phyloP scores from a whole-genome alignment of 345 rosid species.

The Brassica cretica region DNA sequence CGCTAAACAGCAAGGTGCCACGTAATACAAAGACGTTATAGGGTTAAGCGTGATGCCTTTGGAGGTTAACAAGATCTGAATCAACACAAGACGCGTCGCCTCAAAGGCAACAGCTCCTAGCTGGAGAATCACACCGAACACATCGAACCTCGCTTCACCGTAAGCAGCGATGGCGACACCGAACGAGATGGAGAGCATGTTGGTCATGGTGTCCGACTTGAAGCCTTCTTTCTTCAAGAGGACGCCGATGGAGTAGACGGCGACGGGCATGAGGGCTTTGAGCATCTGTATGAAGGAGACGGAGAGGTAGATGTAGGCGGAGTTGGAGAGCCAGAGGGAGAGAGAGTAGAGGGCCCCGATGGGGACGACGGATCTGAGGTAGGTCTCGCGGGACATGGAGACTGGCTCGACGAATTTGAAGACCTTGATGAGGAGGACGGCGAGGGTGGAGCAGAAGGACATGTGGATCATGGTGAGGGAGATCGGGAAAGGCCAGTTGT shows the following conservation, averaged over 20 bases:
- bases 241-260: constrained; percentile 93
- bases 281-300: constrained; percentile 98
- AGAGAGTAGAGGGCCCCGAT: constrained; percentile 91
- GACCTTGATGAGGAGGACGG: constrained; percentile 84
- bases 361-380: constrained; percentile 84
- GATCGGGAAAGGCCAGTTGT: constrained; percentile 97
- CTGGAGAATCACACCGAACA: constrained; percentile 84
- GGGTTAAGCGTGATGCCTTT: constrained; percentile 87
- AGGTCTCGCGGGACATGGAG: constrained; percentile 78
- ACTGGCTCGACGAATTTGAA: constrained; percentile 93
- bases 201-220: constrained; percentile 70
- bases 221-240: constrained; percentile 63
- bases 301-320: constrained; percentile 91
- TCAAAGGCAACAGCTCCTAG: constrained; percentile 96
- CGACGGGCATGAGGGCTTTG: constrained; percentile 96
- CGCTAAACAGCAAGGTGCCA: constrained; percentile 84
- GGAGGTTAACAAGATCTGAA: constrained; percentile 82
- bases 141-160: constrained; percentile 88
- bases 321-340: constrained; percentile 94
- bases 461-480: constrained; percentile 98
- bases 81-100: constrained; percentile 89
- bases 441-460: constrained; percentile 89
- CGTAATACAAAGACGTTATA: constrained; percentile 77
- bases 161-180: constrained; percentile 93
- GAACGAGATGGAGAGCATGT: constrained; percentile 88